phyloP scores from a whole-genome alignment of 23 red algal species.

The Gracilaria caudata region DNA sequence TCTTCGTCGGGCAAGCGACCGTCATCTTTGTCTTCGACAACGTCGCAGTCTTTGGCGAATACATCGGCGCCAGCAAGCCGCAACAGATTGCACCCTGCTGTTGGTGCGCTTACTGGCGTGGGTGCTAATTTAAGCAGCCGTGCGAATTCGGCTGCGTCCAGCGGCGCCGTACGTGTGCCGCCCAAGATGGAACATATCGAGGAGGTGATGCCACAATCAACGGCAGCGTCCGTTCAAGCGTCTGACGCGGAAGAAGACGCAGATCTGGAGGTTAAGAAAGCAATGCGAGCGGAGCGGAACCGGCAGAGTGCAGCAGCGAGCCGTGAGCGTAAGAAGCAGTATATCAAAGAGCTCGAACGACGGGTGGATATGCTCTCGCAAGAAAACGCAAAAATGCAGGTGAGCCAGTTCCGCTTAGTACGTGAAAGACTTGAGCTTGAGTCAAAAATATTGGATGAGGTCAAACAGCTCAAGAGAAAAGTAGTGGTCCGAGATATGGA shows the following conservation, averaged over 20 bases:
- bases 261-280: slow-evolving; percentile 66
- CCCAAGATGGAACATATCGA: not conserved
- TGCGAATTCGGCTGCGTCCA: not conserved
- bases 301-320: slow-evolving; percentile 94
- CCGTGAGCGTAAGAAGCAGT: slow-evolving; percentile 82
- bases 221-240: slow-evolving; percentile 9
- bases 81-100: slow-evolving; percentile 22
- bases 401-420: slow-evolving; percentile 63
- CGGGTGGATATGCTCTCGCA: slow-evolving; percentile 69
- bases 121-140: not conserved
- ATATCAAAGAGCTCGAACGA: slow-evolving; percentile 93
- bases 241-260: slow-evolving; percentile 36
- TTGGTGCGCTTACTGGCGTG: slow-evolving; percentile 13
- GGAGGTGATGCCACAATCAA: not conserved
- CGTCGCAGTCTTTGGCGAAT: not conserved
- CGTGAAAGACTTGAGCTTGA: slow-evolving; percentile 69
- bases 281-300: slow-evolving; percentile 92
- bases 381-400: slow-evolving; percentile 89
- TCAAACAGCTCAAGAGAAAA: slow-evolving; percentile 76
- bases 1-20: not conserved
- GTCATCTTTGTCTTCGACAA: slow-evolving; percentile 19
- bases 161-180: not conserved
- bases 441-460: slow-evolving; percentile 52
- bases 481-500: slow-evolving; percentile 55
- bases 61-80: slow-evolving; percentile 12